Conservation (phyloP, 768 basidiomycete species). For the Phylloporus sp. region DNA sequence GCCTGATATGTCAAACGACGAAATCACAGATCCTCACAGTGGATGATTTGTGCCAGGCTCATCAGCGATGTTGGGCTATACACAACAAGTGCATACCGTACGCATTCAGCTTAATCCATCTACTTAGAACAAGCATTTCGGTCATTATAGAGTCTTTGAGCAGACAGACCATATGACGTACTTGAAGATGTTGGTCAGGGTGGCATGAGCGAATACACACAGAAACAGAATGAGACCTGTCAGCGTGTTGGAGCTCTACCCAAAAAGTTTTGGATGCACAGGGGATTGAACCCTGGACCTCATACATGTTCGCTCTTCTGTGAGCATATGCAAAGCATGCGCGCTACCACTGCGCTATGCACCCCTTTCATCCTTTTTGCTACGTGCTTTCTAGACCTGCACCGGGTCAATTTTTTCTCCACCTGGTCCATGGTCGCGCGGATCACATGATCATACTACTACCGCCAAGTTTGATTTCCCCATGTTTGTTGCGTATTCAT, state of each 20-base stretch:
- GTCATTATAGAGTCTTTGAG: neutral
- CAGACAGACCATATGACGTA: neutral
- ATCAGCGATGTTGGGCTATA: neutral
- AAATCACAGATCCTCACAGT: neutral
- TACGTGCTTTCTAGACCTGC: neutral
- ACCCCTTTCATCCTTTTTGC: neutral
- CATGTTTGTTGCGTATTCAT: no score
- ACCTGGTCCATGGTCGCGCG: neutral
- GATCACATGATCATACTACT: neutral
- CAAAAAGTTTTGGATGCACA: conserved; percentile 32
- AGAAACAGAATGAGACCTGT: neutral
- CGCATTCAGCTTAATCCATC: conserved; percentile 5
- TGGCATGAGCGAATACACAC: no score
- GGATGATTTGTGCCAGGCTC: neutral
- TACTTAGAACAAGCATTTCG: conserved; percentile 3
- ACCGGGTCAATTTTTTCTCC: neutral
- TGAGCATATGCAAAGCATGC: conserved; percentile 35
- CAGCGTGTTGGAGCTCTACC: no score
- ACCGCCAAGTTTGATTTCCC: neutral
- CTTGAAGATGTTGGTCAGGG: no score
- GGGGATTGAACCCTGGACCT: conserved; percentile 28
- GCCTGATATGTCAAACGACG: neutral
- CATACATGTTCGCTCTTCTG: conserved; percentile 26
- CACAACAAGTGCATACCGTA: conserved; percentile 6
- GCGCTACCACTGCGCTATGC: conserved; percentile 36